Evolutionary conservation across 2,329 filamentous ascomycete species (phyloP).

Genomic region (Colletotrichum orbiculare): DNA sequence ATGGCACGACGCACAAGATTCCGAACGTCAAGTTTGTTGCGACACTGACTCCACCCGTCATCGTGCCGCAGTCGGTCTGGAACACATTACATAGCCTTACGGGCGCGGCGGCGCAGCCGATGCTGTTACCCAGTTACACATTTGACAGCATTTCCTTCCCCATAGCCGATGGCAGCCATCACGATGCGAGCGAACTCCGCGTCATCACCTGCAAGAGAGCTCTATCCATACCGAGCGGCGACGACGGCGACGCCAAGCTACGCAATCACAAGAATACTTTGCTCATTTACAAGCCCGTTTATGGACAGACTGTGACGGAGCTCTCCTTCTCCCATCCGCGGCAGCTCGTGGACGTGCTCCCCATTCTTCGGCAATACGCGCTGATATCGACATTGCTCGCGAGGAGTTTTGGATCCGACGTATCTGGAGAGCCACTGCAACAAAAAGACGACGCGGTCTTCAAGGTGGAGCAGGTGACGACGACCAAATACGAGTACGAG

Average conservation of each 20-base stretch:
- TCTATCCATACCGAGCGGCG: slow-evolving; percentile 53
- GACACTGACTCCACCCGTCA: slow-evolving; percentile 78
- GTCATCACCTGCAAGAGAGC: slow-evolving; percentile 62
- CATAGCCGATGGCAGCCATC: slow-evolving; percentile 56
- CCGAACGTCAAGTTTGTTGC: slow-evolving; percentile 81
- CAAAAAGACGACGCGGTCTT: slow-evolving; percentile 40
- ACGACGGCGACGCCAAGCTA: slow-evolving; percentile 42
- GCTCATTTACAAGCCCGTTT: slow-evolving; percentile 78
- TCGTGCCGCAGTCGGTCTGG: slow-evolving; percentile 74
- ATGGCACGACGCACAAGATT: slow-evolving; percentile 61
- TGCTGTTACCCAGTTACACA: slow-evolving; percentile 54
- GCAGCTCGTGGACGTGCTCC: slow-evolving; percentile 80
- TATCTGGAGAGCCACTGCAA: slow-evolving; percentile 41
- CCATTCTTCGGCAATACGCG: slow-evolving; percentile 79
- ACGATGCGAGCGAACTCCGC: slow-evolving; percentile 68
- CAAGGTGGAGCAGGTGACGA: slow-evolving; percentile 42
- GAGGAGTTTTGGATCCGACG: slow-evolving; percentile 61
- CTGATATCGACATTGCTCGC: slow-evolving; percentile 73
- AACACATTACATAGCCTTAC: slow-evolving; percentile 70
- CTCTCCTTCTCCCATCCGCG: slow-evolving; percentile 83
- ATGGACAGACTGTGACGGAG: slow-evolving; percentile 72
- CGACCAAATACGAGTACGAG: slow-evolving; percentile 46
- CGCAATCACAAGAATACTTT: slow-evolving; percentile 69
- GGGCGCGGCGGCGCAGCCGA: slow-evolving; percentile 55
- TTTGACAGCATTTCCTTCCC: slow-evolving; percentile 71